Conservation (phyloP, 2,329 filamentous ascomycete genomes). For the Drechmeria coniospora region DNA sequence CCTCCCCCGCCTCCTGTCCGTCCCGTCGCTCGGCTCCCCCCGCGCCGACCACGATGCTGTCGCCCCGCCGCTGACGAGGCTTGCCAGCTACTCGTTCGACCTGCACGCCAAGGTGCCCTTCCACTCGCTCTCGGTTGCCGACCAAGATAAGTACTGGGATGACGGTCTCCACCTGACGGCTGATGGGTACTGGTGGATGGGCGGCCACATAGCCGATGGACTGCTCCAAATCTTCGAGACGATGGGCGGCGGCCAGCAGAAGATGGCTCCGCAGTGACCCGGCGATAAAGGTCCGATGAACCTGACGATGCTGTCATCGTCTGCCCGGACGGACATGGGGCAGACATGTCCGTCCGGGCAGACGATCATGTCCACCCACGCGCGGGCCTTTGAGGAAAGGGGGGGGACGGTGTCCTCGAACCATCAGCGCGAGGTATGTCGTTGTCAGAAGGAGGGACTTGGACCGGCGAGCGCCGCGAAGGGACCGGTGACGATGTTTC, state of each 20-base stretch:
- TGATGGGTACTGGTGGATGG: slow-evolving; percentile 47
- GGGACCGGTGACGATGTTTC: too few relatives aligned
- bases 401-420: too few relatives aligned
- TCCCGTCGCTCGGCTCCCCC: slow-evolving; percentile 1
- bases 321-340: too few relatives aligned
- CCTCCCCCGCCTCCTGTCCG: neutral
- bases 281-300: slow-evolving; percentile 11
- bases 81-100: slow-evolving; percentile 37
- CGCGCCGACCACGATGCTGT: neutral
- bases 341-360: too few relatives aligned
- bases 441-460: slow-evolving; percentile 37
- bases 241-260: neutral
- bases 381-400: too few relatives aligned
- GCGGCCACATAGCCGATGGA: slow-evolving; percentile 36
- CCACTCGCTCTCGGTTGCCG: slow-evolving; percentile 27
- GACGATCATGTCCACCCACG: too few relatives aligned
- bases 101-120: slow-evolving; percentile 39
- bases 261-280: neutral
- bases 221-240: slow-evolving; percentile 29
- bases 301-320: slow-evolving; percentile 3
- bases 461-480: too few relatives aligned
- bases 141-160: slow-evolving; percentile 38
- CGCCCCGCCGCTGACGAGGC: neutral
- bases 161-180: slow-evolving; percentile 44
- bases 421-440: slow-evolving; percentile 36